phyloP scores from a whole-genome alignment of 768 basidiomycete species.

The Astraeus odoratus region DNA sequence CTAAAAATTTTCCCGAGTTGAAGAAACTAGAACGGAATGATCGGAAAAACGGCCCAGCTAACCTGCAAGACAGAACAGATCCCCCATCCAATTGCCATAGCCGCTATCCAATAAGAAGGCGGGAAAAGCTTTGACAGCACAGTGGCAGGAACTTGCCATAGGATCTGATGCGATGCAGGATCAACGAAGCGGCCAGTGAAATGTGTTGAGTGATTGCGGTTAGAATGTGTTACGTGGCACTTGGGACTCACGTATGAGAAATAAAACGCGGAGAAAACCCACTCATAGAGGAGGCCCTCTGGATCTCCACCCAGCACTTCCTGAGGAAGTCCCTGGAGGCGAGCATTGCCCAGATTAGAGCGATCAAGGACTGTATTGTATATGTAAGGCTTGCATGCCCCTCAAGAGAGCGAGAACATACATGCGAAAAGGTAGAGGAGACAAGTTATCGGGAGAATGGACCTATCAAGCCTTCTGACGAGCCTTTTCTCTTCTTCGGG shows the following conservation, averaged over 20 bases:
- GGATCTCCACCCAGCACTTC: conserved; percentile 63
- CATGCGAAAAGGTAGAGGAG: conserved; percentile 72
- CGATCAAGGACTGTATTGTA: conserved; percentile 50
- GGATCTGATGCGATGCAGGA: conserved; percentile 37
- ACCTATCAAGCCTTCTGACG: conserved; percentile 31
- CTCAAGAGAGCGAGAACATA: conserved; percentile 30
- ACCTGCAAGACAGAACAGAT: conserved; percentile 70
- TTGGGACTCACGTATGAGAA: conserved; percentile 62
- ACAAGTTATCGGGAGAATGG: conserved; percentile 49
- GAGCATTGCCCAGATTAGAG: conserved; percentile 73
- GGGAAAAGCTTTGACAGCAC: conserved; percentile 60
- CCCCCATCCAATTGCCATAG: conserved; percentile 67
- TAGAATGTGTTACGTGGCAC: no score
- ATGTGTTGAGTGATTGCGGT: no score
- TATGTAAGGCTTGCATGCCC: conserved; percentile 2
- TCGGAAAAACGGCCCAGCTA: conserved; percentile 6
- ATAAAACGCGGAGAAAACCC: conserved; percentile 73
- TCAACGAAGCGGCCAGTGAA: neutral
- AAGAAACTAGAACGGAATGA: neutral
- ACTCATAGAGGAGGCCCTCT: conserved; percentile 59
- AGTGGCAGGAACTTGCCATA: conserved; percentile 63
- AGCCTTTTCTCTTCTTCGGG: conserved; percentile 30
- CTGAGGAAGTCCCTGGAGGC: conserved; percentile 64
- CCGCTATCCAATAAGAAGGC: conserved; percentile 62
- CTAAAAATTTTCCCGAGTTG: conserved; percentile 27